Base-by-base conservation (phyloP, 2,329 filamentous ascomycete genomes). In the Cadophora gregata region DNA sequence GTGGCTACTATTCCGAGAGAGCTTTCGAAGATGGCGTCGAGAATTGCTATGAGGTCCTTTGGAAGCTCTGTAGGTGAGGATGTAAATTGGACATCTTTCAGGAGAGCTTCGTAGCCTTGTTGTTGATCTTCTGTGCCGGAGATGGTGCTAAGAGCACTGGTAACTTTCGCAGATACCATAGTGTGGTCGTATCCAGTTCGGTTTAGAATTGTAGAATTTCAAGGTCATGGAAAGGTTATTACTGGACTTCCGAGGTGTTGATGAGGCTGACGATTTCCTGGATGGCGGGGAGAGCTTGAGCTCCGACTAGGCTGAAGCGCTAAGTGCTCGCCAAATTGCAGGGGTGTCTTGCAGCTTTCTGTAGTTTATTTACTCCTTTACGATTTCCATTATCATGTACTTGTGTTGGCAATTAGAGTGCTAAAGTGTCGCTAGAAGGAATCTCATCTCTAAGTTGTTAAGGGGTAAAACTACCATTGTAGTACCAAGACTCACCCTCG, bases 31-130 rank as follows among this genome's bases (percentile, higher is more conserved):
- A 77, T 76, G 45, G 72, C 69, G 64, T 77, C 73, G 67, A 78
- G 70, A 21, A 76, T 75, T 14, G 72, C 68, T 62, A 69, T 74
- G 7, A 78, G 70, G 59, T 77, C 74, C 50, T 65, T 66, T 5
- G 71, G 62, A 24, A 74, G 65, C 4, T 71, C 64, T 53, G 62
- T 65, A 3, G 70, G 66, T 12, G 64, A 59, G 19, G 73, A 72
- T 59, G 63, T 65, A 10, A 64, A 67, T 33, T 64, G 64, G 73
- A 85, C 76, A 69, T 81, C 78, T 65, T 76, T 70, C 69, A 86
- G 79, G 59, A 86, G 77, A 63, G 77, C 67, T 67, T 83, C 81
- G 77, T 84, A 86, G 67, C 79, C 77, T 69, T 80, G 75, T n/a
- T 77, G 77, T 67, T 81, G 82, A 62, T 84, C 82, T 59, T 76